Evolutionary conservation across 2,329 filamentous ascomycete species (phyloP).

Genomic region (Boeremia lycopersici): DNA sequence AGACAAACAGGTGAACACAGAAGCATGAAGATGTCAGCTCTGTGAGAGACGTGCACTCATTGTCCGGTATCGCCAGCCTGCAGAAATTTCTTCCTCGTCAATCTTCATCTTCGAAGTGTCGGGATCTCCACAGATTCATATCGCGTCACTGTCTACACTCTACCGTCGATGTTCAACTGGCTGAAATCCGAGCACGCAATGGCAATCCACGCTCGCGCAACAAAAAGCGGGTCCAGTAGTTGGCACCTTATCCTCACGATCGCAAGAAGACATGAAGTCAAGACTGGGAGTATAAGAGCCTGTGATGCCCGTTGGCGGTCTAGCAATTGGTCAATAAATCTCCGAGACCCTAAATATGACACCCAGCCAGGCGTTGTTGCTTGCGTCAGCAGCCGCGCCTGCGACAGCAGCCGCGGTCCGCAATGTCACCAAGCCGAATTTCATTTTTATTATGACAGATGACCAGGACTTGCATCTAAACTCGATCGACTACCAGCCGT

Average conservation of each 20-base stretch:
- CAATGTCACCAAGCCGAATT: conserved; percentile 52
- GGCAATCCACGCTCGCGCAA: conserved; percentile 3
- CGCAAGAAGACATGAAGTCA: neutral
- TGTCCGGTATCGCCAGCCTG: neutral
- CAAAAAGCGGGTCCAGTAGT: conserved; percentile 7
- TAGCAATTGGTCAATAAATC: neutral
- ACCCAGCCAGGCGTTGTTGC: conserved; percentile 13
- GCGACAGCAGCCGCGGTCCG: neutral
- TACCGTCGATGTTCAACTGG: neutral
- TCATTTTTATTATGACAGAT: conserved; percentile 71
- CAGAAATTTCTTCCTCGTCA: neutral
- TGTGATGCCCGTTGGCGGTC: neutral
- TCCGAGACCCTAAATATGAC: conserved; percentile 2
- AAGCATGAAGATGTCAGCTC: neutral
- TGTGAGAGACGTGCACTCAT: neutral
- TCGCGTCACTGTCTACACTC: neutral
- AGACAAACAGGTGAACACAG: neutral
- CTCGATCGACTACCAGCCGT: conserved; percentile 66
- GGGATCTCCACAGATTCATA: neutral
- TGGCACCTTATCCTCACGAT: neutral
- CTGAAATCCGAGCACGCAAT: conserved; percentile 9
- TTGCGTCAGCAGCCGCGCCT: conserved; percentile 7
- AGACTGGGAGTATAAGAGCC: neutral
- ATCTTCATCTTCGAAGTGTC: neutral
- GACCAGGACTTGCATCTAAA: conserved; percentile 69